These are phyloP conservation scores for Aspergillus piperis DNA, from an alignment of 2,329 filamentous ascomycete species.

Conservation along the genomic window DNA sequence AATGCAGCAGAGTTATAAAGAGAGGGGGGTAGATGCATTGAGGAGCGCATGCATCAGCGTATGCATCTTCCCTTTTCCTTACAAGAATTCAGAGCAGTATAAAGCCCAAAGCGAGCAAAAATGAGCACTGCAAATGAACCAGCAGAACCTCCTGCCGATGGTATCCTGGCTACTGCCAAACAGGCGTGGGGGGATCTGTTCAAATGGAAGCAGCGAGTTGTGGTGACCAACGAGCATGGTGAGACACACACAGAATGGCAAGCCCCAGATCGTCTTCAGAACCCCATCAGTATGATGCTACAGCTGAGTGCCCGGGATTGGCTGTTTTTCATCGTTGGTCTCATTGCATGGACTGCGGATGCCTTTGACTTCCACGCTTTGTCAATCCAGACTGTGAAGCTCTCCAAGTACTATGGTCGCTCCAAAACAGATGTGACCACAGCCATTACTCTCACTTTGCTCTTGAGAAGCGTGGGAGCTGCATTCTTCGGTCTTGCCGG, in stretches of 20 bases:
- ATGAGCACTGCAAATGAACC: constrained; percentile 43
- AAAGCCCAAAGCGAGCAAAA: neutral
- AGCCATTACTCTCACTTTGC: constrained; percentile 62
- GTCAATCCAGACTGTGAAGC: constrained; percentile 73
- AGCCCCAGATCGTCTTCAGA: constrained; percentile 63
- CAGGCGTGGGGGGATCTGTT: constrained; percentile 67
- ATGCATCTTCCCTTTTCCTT: too few relatives aligned
- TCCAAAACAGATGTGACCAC: constrained; percentile 71
- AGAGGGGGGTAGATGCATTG: neutral
- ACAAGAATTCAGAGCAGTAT: neutral
- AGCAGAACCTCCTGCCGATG: constrained; percentile 68
- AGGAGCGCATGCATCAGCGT: neutral
- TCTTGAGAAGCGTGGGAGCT: constrained; percentile 74
- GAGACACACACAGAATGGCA: constrained; percentile 70
- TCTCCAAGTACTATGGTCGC: constrained; percentile 60
- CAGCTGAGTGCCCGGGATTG: constrained; percentile 67
- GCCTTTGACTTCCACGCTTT: constrained; percentile 83
- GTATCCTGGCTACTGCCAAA: constrained; percentile 64
- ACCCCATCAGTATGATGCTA: constrained; percentile 69
- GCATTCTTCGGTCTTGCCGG: constrained; percentile 74
- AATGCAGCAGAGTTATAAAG: neutral
- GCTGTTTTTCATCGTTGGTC: constrained; percentile 74
- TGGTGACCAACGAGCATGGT: constrained; percentile 55
- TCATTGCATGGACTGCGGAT: constrained; percentile 76
- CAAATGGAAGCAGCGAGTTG: constrained; percentile 72